A percentile compares a stretch with the other conserved stretches of the same genome.
Evolutionary conservation across 495 filamentous ascomycete species (phyloP).

Genomic region (Amorphotheca resinae): DNA sequence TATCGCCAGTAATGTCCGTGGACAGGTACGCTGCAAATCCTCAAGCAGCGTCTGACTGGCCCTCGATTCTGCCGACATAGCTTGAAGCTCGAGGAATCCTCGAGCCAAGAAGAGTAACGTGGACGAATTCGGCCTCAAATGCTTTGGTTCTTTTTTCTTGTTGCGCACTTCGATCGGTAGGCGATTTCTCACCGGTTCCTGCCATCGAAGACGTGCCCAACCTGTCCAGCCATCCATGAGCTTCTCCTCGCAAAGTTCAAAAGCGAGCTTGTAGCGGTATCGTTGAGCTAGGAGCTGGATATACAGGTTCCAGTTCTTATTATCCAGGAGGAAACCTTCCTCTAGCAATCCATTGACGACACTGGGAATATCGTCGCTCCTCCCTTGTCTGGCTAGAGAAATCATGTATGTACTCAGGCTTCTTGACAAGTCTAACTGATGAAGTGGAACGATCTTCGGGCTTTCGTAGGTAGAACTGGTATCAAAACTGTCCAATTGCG

Average conservation of each 20-base stretch:
- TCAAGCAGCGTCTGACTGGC: conserved; percentile 21
- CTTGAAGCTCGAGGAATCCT: conserved; percentile 31
- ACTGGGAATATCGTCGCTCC: conserved; percentile 33
- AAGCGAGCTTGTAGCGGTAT: conserved; percentile 38
- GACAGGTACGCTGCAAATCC: conserved; percentile 28
- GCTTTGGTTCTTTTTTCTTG: conserved; percentile 26
- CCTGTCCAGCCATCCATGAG: conserved; percentile 67
- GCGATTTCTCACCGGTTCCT: conserved; percentile 22
- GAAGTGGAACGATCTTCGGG: conserved; percentile 1
- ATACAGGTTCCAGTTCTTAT: conserved; percentile 48
- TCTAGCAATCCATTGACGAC: conserved; percentile 38
- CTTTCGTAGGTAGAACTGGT: background rate
- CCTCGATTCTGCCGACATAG: conserved; percentile 23
- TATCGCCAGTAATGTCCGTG: conserved; percentile 39
- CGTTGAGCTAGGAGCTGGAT: conserved; percentile 36
- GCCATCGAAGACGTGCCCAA: conserved; percentile 39
- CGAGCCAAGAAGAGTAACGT: conserved; percentile 43
- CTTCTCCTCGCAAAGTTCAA: conserved; percentile 52
- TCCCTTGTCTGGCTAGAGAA: conserved; percentile 34
- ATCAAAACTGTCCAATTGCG: no score
- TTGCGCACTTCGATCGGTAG: conserved; percentile 21
- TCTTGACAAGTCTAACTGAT: conserved; percentile 5
- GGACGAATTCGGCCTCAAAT: conserved; percentile 38
- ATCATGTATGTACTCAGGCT: conserved; percentile 26
- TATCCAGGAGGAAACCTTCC: conserved; percentile 56